These are phyloP conservation scores for Ceratorhiza oryzae-sativae DNA, from an alignment of 1,284 basidiomycete genomes.

Conservation along the genomic window DNA sequence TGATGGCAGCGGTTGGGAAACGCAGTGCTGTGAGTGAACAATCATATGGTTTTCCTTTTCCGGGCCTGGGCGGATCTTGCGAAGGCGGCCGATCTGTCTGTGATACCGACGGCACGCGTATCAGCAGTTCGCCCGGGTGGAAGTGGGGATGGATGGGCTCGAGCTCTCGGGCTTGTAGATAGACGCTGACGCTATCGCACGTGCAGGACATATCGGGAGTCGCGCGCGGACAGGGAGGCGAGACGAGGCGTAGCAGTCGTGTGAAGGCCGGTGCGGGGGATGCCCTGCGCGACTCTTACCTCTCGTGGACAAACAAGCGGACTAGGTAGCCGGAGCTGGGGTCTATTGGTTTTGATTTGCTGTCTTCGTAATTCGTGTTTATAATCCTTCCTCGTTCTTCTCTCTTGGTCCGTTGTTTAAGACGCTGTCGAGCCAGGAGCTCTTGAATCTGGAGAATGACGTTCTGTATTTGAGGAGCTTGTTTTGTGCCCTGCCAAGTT, in stretches of 20 bases:
- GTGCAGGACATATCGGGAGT: slow-evolving; percentile 26
- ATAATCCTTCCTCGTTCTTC: slow-evolving; percentile 11
- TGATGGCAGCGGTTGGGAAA: slow-evolving; percentile 81
- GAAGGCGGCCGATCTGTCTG: background rate
- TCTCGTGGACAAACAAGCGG: slow-evolving; percentile 73
- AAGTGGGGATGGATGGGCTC: background rate
- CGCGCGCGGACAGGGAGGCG: slow-evolving; percentile 27
- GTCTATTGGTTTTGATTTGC: background rate
- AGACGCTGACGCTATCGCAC: slow-evolving; percentile 23
- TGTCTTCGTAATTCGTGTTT: slow-evolving; percentile 35
- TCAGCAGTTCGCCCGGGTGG: background rate
- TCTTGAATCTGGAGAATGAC: slow-evolving; percentile 6
- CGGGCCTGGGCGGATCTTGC: slow-evolving; percentile 20
- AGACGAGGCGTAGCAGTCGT: slow-evolving; percentile 74
- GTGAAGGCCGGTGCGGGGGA: slow-evolving; percentile 66
- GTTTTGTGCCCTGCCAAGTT: background rate
- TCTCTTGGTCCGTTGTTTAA: slow-evolving; percentile 29
- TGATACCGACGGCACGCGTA: background rate
- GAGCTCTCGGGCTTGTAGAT: background rate
- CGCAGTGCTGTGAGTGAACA: slow-evolving; percentile 66
- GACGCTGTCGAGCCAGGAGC: slow-evolving; percentile 6
- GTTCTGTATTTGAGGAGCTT: slow-evolving; percentile 6
- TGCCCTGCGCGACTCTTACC: slow-evolving; percentile 72
- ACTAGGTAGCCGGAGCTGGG: slow-evolving; percentile 22
- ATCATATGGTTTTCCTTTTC: slow-evolving; percentile 7